A percentile compares a stretch with the other conserved stretches of the same genome.
Evolutionary conservation across 2,329 filamentous ascomycete genomes (phyloP).

Genomic region (Calonectria pauciramosa): DNA sequence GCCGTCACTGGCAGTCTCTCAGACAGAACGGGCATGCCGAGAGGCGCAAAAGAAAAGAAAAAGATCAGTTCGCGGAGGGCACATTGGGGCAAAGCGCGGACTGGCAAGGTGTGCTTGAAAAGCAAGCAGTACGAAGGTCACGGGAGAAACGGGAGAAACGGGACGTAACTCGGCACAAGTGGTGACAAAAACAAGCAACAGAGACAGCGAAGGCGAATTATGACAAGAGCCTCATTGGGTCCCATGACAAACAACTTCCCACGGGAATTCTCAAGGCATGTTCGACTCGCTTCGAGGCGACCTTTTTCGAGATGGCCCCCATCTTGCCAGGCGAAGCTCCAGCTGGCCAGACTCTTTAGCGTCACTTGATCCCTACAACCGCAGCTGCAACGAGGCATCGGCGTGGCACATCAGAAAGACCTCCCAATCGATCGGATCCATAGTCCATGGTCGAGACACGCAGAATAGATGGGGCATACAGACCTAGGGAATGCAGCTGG

Average conservation of each 20-base stretch:
- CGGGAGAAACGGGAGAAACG: constrained; percentile 6
- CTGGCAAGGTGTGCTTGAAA: background rate
- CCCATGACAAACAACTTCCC: constrained; percentile 15
- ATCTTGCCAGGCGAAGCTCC: constrained; percentile 19
- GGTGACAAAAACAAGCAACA: constrained; percentile 11
- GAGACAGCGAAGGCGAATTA: constrained; percentile 1
- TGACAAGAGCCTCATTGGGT: constrained; percentile 22
- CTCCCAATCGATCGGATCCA: constrained; percentile 36
- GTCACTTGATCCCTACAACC: constrained; percentile 21
- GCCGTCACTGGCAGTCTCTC: background rate
- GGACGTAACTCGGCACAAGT: constrained; percentile 5
- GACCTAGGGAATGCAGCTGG: constrained; percentile 37
- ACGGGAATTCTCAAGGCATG: constrained; percentile 30
- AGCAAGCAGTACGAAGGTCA: background rate
- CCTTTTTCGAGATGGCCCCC: constrained; percentile 12
- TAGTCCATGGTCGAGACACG: constrained; percentile 38
- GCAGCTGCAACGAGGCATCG: constrained; percentile 15
- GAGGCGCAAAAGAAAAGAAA: constrained; percentile 16
- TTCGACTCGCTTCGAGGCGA: constrained; percentile 25
- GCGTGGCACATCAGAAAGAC: constrained; percentile 1
- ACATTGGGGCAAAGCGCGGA: background rate
- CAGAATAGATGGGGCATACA: constrained; percentile 27
- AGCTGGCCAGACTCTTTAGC: constrained; percentile 28
- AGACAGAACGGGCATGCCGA: background rate
- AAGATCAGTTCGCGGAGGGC: background rate